Conservation (phyloP, 2,329 filamentous ascomycete genomes). For the Pleurostoma richardsiae region DNA sequence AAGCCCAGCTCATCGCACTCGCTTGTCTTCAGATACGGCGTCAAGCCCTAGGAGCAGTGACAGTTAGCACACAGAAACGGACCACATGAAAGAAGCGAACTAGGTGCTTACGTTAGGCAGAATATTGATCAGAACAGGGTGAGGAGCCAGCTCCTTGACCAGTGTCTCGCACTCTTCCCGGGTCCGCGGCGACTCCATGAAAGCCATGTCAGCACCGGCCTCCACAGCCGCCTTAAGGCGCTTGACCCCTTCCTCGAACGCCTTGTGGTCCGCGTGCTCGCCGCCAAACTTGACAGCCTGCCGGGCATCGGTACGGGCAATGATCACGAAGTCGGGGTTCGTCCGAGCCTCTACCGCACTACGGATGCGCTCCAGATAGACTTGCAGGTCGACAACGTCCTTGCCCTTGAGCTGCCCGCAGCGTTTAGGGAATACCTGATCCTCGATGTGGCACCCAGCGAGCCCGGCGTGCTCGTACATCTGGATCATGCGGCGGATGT, state of each 20-base stretch:
- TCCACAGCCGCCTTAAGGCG: background rate
- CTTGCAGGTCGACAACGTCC: conserved; percentile 19
- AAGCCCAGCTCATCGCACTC: too few species aligned
- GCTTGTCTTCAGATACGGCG: too few species aligned
- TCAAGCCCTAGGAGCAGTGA: too few species aligned
- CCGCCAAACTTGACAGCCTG: background rate
- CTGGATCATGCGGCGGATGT: conserved; percentile 34
- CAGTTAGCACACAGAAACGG: too few species aligned
- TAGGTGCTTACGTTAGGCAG: too few species aligned
- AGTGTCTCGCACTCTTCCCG: background rate
- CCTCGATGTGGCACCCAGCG: conserved; percentile 27
- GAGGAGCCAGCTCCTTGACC: background rate
- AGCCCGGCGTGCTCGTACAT: conserved; percentile 50
- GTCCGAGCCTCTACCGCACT: background rate
- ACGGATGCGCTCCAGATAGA: conserved; percentile 19
- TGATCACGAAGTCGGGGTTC: conserved; percentile 50
- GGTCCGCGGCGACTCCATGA: background rate
- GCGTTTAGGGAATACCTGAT: conserved; percentile 28
- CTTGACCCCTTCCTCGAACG: background rate
- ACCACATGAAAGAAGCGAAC: too few species aligned
- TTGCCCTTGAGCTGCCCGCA: conserved; percentile 32
- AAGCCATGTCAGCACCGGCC: background rate
- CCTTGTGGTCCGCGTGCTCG: background rate
- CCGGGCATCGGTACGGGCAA: conserved; percentile 50
- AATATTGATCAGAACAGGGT: background rate